Percentiles rank a stretch among this genome's conserved stretches.
Evolutionary conservation across 1,139 yeast species (phyloP).

Genomic region (Martiniozyma asiatica): DNA sequence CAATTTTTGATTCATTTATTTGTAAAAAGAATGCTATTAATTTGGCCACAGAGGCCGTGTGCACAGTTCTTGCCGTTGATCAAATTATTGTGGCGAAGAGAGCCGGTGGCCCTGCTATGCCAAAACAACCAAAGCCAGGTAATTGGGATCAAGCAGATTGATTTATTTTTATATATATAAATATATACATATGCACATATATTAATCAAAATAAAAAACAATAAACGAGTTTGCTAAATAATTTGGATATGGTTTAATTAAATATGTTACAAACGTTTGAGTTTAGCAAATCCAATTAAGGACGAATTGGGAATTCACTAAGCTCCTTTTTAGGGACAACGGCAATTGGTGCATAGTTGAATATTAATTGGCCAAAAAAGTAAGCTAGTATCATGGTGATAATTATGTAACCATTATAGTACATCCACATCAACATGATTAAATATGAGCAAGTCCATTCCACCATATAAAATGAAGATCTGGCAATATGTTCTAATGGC

Average conservation of each 20-base stretch:
- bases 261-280: too few species aligned
- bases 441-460: constrained; percentile 56
- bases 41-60: constrained; percentile 92
- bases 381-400: constrained; percentile 56
- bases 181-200: too few species aligned
- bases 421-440: constrained; percentile 63
- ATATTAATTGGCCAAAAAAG: constrained; percentile 41
- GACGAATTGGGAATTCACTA: constrained; percentile 4
- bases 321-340: constrained; percentile 4
- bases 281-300: background rate
- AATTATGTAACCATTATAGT: constrained; percentile 58
- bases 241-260: too few species aligned
- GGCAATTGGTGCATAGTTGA: constrained; percentile 32
- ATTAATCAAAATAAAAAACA: too few species aligned
- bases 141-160: constrained; percentile 97
- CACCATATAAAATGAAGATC: constrained; percentile 37
- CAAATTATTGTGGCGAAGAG: constrained; percentile 91
- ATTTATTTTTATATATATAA: too few species aligned
- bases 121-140: constrained; percentile 79
- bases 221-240: too few species aligned
- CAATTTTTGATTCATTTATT: constrained; percentile 68
- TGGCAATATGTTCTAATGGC: constrained; percentile 35
- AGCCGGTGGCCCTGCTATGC: constrained; percentile 95
- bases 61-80: constrained; percentile 79
- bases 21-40: constrained; percentile 80